Evolutionary conservation across 805 yeast genomes (phyloP), one percentile per base, ranked within the genome.

Genomic region (Saccharomycopsis olivae): DNA sequence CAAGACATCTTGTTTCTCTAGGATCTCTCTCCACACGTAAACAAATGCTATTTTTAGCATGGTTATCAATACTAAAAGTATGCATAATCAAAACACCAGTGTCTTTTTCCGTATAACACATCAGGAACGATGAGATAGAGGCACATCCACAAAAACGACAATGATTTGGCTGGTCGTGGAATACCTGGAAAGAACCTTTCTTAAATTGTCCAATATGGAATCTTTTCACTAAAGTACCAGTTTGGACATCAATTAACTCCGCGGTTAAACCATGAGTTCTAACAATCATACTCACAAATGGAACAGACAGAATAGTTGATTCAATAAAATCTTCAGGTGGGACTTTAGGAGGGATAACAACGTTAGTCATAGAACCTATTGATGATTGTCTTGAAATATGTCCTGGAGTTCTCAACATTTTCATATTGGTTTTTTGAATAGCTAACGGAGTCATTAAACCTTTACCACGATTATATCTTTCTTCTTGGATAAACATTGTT

Each of bases 101-200:
- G 42, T 73, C 78, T 19, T 56, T 53, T 47, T 78, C 81, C 17
- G 78, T 75, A 56, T 86, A 86, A 1, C 78, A 78, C 16, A 85
- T 63, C 1, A 89, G 78, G 39, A 86, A 68, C 3, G 88, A 70
- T 17, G 75, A 68, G 30, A 86, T 70, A 0, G 94, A 79, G 0
- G 83, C 86, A 61, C 94, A 80, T 2, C 96, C 96, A 63, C 96
- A 86, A 58, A 86, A 86, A 34, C 81, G 69, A 59, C 96, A 86
- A 60, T 86, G 95, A 1, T 86, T 76, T 4, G 94, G 94, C 49
- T 79, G 86, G 32, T 82, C 78, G 54, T 86, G 94, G 47, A 84
- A 74, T 1, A 82, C 92, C 41, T 67, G 63, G 46, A 86, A 69
- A 0, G 80, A 54, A 2, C 70, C 70, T 2, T 72, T 70, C 48